These are phyloP conservation scores for Pseudopithomyces maydicus DNA, from an alignment of 2,329 filamentous ascomycete genomes.

Conservation along the genomic window DNA sequence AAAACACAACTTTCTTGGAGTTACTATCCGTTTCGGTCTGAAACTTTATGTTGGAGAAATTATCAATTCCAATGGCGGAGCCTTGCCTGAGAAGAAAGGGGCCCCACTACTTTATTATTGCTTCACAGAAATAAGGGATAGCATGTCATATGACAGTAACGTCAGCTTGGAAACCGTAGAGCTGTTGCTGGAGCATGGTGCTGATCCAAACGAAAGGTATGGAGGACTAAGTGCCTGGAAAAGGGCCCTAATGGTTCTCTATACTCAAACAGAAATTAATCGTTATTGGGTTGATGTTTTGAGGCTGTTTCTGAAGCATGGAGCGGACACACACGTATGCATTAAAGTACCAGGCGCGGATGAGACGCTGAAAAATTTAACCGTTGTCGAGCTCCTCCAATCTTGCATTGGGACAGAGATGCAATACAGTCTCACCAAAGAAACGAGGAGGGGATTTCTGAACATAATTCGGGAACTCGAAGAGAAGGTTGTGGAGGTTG, in stretches of 20 bases:
- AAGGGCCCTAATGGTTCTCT: background rate
- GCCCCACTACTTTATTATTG: background rate
- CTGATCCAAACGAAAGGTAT: background rate
- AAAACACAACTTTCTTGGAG: no score
- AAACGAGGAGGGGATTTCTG: no score
- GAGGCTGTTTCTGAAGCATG: background rate
- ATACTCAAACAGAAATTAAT: background rate
- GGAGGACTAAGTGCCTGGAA: background rate
- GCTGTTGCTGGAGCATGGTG: background rate
- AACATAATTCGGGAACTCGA: no score
- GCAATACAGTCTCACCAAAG: no score
- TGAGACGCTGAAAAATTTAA: no score
- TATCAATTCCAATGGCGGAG: background rate
- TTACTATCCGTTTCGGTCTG: background rate
- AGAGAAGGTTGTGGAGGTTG: no score
- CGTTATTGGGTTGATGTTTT: background rate
- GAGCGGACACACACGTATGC: background rate
- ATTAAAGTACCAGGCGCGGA: no score
- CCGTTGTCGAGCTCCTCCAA: no score
- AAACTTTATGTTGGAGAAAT: background rate
- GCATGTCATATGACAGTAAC: background rate
- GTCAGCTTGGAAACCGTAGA: background rate
- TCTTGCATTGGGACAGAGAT: no score
- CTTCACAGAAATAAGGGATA: background rate
- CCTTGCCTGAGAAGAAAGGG: background rate